Base-by-base conservation (phyloP, 148 eudicot species). In the Chenopodium suecicum region DNA sequence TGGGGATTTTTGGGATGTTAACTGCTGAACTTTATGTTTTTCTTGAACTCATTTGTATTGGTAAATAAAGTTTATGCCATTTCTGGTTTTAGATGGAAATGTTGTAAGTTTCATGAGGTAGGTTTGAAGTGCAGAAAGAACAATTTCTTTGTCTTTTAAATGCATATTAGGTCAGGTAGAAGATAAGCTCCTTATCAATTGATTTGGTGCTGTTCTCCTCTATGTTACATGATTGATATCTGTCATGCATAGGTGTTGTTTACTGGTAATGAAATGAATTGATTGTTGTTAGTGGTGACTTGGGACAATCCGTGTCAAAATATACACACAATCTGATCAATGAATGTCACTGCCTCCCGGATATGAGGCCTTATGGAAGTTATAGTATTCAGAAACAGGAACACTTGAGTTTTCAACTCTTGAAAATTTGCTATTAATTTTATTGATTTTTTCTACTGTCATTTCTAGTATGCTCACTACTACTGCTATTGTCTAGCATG, bases 21-120 rank as follows among this genome's bases (percentile, higher is more conserved):
- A n/a, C 69, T 27, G 37, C 37, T 67, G 66, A 67, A 67, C 19
- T 29, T 29, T 9, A 10, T 67, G 9, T 9, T 25, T 67, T 34
- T 67, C 37, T 27, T 67, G 23, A 8, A 11, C 2, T 20, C 8
- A 22, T 41, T 32, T 41, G 25, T 71, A 10, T 44, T 7, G 29
- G 16, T 23, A 7, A 2, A 19, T 41, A 9, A 41, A 71, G 7
- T 71, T 20, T 22, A 71, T 41, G 50, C 3, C 22, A 12, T 37
- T 70, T 37, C 16, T 19, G 58, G 7, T n/a, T 73, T 5, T n/a
- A 46, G 9, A 2, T 73, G 31, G 54, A 23, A 73, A 0, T 3
- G 22, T 78, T n/a, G 37, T 46, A 17, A 16, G 70, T 73, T 80
- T 63, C 48, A 46, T 80, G 83, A 64, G 76, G 14, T 63, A 47